phyloP scores from a whole-genome alignment of 345 rosid genomes.

The Citropsis articulata region DNA sequence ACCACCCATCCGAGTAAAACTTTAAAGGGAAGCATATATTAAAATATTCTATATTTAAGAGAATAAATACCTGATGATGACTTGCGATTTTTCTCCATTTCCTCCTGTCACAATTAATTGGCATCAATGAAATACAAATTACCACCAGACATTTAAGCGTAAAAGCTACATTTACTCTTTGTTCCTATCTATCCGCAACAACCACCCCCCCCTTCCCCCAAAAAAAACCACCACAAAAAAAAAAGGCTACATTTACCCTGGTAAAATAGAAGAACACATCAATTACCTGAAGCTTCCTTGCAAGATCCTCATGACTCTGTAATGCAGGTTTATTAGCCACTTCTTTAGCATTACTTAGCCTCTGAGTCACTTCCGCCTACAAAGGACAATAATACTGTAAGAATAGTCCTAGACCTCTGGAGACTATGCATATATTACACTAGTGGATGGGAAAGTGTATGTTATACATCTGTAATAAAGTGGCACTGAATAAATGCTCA shows the following conservation, averaged over 20 bases:
- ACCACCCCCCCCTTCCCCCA: too few species aligned
- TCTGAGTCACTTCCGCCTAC: constrained; percentile 94
- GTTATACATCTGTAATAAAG: background rate
- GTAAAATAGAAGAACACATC: background rate
- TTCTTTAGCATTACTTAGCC: constrained; percentile 86
- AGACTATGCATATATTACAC: background rate
- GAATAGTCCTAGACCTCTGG: background rate
- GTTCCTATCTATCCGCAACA: background rate
- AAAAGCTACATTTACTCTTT: background rate
- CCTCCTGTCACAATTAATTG: constrained; percentile 66
- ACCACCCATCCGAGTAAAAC: background rate
- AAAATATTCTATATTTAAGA: too few species aligned
- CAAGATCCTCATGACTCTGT: constrained; percentile 94
- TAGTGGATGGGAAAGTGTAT: background rate
- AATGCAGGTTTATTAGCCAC: constrained; percentile 60
- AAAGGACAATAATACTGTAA: background rate
- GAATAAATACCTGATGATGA: constrained; percentile 53
- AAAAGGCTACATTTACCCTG: too few species aligned
- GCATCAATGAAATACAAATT: constrained; percentile 5
- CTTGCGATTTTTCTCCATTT: constrained; percentile 88
- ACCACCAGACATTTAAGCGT: background rate
- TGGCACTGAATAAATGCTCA: background rate
- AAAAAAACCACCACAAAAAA: too few species aligned
- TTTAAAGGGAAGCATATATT: background rate
- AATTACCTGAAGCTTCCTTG: constrained; percentile 87